Evolutionary conservation across 2,329 filamentous ascomycete species (phyloP), one percentile per base, ranked within the genome.

Genomic region (Annulohypoxylon truncatum): DNA sequence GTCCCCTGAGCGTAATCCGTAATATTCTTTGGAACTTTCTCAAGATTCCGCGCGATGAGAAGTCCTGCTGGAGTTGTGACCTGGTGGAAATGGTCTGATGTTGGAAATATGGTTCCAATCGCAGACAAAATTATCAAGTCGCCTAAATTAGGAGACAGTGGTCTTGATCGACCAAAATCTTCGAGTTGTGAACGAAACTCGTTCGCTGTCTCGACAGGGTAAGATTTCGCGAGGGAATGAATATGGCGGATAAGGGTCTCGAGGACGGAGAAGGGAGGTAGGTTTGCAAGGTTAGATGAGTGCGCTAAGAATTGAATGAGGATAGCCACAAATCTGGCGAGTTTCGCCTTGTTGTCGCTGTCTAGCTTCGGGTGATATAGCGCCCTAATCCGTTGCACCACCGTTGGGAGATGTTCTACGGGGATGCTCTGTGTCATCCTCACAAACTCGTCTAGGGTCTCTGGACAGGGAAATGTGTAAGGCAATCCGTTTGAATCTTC

Each of bases 71-170:
- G 96, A 1, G 96, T 99, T 40, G 93, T 91, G 33, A 98, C 93
- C 73, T 96, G 91, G 74, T 99, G 96, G 79, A 98, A 99, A 79
- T 98, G 94, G 79, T 99, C 96, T 0, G 94, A 97, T 0, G 96
- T 97, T 3, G 96, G 94, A 75, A 97, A 99, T 56, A 96, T 92
- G 1, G 89, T 89, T 40, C 90, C 89, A 64, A 97, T 88, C 0
- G 93, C 94, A 0, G 93, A 94, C 33, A 99, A 82, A n/a, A 97
- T 81, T 20, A 94, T 81, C 18, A 99, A 80, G 74, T 99, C 94
- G 15, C 93, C 92, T 72, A 77, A 85, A 74, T 78, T 86, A 72
- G 84, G 88, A 6, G 81, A 78, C 33, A 89, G 77, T 3, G 85
- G 82, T 33, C 87, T 81, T 29, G 77, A 74, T 29, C 80, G 71